Evolutionary conservation across 2,329 filamentous ascomycete species (phyloP).

Genomic region (Botrytis deweyae): DNA sequence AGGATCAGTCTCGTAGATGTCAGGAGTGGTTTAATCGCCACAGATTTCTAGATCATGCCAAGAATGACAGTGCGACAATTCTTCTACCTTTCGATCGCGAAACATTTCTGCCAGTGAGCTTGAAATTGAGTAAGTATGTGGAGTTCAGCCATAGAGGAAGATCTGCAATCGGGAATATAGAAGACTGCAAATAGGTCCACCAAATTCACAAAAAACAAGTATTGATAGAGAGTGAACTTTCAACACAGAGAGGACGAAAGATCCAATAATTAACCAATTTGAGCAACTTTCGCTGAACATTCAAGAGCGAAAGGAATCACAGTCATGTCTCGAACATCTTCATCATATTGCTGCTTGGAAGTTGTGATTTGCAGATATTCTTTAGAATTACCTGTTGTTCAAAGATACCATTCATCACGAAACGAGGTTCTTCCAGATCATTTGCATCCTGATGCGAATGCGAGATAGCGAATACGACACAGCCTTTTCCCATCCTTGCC

Average conservation of each 20-base stretch:
- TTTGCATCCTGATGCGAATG: neutral
- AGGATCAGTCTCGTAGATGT: neutral
- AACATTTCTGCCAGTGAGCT: neutral
- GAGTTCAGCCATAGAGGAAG: neutral
- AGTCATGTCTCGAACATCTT: neutral
- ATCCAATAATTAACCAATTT: neutral
- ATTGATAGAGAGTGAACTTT: neutral
- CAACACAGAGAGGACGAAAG: neutral
- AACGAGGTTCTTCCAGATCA: neutral
- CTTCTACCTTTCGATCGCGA: neutral
- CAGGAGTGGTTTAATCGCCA: neutral
- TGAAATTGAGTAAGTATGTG: too few relatives aligned
- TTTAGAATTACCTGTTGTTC: neutral
- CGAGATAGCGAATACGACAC: neutral
- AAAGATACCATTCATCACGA: neutral
- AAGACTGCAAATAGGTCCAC: neutral
- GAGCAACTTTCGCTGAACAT: neutral
- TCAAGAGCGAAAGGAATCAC: neutral
- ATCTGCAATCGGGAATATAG: neutral
- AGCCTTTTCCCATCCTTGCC: neutral
- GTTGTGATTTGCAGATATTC: neutral
- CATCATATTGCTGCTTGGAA: neutral
- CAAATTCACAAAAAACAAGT: neutral
- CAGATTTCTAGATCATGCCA: neutral
- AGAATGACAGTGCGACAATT: neutral